Base-by-base conservation (phyloP, 768 basidiomycete genomes). In the Tylopilus felleus region DNA sequence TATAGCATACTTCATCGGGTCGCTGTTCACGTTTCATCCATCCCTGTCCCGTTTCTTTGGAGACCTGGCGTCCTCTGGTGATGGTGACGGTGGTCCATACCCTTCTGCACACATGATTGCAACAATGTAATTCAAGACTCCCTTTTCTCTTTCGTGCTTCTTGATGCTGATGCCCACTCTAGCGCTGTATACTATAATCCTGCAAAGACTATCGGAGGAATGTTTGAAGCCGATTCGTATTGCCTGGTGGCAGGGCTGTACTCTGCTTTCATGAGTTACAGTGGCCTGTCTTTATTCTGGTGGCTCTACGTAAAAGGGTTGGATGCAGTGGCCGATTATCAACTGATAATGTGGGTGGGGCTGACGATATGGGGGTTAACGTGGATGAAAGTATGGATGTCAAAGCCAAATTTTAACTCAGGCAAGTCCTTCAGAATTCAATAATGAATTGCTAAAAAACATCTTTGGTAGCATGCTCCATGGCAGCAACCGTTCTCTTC, bases 381-480 rank as follows among this genome's bases (percentile, higher is more conserved):
- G 1, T 98, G 91, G 89, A 82, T 86, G 73, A 98, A 98, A 69
- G 80, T 90, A 2, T 92, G 88, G 85, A 92, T 98, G 80, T 79
- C 75, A 12, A 94, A 88, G 64, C 90, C 92, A 2, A 85, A 87
- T 19, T 97, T 93, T 63, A 93, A 93, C 62, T 87, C 91, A n/a
- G 90, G 90, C 83, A 64, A 55, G 75, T 63, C 25, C 9, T 39
- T 35, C 10, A 2, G 22, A 3, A 5, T 17, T 16, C 8, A 2
- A 5, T 28, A 43, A 13, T 19, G 29, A 5, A 45, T 25, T 5
- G 25, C 25, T 57, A 8, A 21, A 52, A 42, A 16, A 21, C 53
- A 53, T 23, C 22, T 17, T 21, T 10, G 43, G 51, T 48, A 89
- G 90, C 90, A 10, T 89, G 88, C 61, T 91, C 87, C 57, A 93